These are phyloP conservation scores for Kurtzmaniella quercitrusa DNA, from an alignment of 1,139 yeast species.

Conservation along the genomic window DNA sequence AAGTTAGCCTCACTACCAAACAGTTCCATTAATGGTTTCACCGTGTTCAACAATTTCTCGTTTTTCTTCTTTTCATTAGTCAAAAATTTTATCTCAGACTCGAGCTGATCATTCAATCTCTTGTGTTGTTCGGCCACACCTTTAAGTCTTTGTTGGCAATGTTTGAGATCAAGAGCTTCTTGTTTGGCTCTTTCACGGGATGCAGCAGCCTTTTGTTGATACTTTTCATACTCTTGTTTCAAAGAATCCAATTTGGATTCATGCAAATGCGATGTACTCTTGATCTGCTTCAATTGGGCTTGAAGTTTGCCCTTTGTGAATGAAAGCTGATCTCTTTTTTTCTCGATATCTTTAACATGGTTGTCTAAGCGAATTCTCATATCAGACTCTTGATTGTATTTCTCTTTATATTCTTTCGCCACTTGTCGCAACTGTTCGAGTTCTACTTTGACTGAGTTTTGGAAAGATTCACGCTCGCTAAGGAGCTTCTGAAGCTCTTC, in stretches of 20 bases:
- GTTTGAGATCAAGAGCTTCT: constrained; percentile 8
- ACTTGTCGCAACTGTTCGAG: constrained; percentile 18
- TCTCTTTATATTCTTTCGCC: constrained; percentile 18
- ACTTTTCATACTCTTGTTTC: constrained; percentile 20
- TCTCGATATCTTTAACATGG: constrained; percentile 32
- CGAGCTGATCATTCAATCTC: constrained; percentile 20
- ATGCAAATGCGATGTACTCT: constrained; percentile 16
- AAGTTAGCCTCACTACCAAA: constrained; percentile 21
- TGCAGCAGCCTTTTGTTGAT: constrained; percentile 14
- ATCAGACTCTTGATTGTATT: constrained; percentile 31
- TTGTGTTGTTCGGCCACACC: constrained; percentile 13
- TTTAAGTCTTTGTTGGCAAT: constrained; percentile 11
- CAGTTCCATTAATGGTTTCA: constrained; percentile 27
- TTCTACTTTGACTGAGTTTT: constrained; percentile 15
- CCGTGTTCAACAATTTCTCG: constrained; percentile 12
- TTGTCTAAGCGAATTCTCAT: constrained; percentile 25
- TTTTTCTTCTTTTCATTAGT: constrained; percentile 25
- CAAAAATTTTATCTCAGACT: constrained; percentile 20
- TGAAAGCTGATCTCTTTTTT: constrained; percentile 24
- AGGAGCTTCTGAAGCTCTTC: constrained; percentile 23
- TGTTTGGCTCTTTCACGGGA: constrained; percentile 15
- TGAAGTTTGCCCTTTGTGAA: constrained; percentile 31
- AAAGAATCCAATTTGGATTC: constrained; percentile 21
- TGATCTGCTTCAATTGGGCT: constrained; percentile 21
- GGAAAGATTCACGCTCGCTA: constrained; percentile 21